Conservation (phyloP, 1,284 basidiomycete species). For the Thelephora terrestris region DNA sequence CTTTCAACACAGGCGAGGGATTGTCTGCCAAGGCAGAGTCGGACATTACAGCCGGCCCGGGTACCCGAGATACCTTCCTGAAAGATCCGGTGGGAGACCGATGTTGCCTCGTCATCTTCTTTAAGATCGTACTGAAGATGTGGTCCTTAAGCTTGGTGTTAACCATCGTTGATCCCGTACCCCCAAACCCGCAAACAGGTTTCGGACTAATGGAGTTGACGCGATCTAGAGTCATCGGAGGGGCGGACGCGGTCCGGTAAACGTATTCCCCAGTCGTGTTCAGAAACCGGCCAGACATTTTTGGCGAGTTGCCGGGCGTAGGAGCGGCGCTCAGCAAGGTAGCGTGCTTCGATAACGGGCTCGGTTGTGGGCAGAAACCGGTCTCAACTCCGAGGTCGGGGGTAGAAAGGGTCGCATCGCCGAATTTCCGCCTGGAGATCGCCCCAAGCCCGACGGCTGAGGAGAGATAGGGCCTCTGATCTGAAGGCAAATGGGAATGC, state of each 20-base stretch:
- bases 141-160: conserved; percentile 91
- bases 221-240: neutral
- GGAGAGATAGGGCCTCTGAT: conserved; percentile 8
- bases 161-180: conserved; percentile 84
- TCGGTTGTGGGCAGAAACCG: conserved; percentile 19
- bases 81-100: conserved; percentile 24
- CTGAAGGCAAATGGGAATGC: conserved; percentile 28
- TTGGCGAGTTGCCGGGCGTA: conserved; percentile 47
- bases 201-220: neutral
- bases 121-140: conserved; percentile 80
- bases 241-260: conserved; percentile 16
- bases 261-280: no score
- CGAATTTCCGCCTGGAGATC: conserved; percentile 28
- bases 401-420: conserved; percentile 49
- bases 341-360: conserved; percentile 32
- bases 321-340: conserved; percentile 32
- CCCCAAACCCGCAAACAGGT: conserved; percentile 53
- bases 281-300: conserved; percentile 10
- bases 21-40: no score
- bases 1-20: neutral
- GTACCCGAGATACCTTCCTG: no score
- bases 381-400: conserved; percentile 40
- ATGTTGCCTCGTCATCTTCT: conserved; percentile 47
- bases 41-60: no score
- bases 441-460: conserved; percentile 10